These are phyloP conservation scores for Naganishia vishniacii DNA, from an alignment of 768 basidiomycete genomes.

Conservation along the genomic window DNA sequence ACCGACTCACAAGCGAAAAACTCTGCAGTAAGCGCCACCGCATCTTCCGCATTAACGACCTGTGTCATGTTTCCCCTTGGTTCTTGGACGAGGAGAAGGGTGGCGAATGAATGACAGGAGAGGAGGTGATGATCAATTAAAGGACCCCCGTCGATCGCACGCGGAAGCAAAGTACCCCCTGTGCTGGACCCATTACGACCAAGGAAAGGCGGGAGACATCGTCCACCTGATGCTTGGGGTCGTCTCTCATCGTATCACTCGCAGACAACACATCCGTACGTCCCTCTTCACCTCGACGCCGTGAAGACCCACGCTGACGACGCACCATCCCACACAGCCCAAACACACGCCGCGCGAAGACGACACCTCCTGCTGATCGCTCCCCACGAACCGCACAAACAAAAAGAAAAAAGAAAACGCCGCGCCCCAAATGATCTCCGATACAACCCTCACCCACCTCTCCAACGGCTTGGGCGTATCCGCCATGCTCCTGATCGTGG, in stretches of 20 bases:
- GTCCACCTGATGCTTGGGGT: too few species aligned
- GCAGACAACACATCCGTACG: neutral
- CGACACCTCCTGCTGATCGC: too few species aligned
- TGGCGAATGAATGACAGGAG: neutral
- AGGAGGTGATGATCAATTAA: neutral
- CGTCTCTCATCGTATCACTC: too few species aligned
- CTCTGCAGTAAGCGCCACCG: slow-evolving; percentile 22
- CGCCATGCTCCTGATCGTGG: slow-evolving; percentile 80
- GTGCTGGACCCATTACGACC: too few species aligned
- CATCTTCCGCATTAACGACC: slow-evolving; percentile 24
- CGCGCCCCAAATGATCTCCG: slow-evolving; percentile 88
- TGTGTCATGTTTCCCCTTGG: neutral
- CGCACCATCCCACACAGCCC: too few species aligned
- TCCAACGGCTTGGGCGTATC: slow-evolving; percentile 78
- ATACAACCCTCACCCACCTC: slow-evolving; percentile 71
- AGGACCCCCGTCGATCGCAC: too few species aligned
- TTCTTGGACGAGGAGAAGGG: too few species aligned
- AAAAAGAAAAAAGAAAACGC: too few species aligned
- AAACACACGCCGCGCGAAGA: too few species aligned
- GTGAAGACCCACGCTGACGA: neutral
- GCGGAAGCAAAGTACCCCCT: too few species aligned
- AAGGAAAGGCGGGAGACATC: too few species aligned
- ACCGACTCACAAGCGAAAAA: slow-evolving; percentile 26
- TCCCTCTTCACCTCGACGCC: neutral
- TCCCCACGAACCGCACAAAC: too few species aligned